These are phyloP conservation scores for Malassezia japonica DNA, from an alignment of 1,284 basidiomycete genomes.

Conservation along the genomic window DNA sequence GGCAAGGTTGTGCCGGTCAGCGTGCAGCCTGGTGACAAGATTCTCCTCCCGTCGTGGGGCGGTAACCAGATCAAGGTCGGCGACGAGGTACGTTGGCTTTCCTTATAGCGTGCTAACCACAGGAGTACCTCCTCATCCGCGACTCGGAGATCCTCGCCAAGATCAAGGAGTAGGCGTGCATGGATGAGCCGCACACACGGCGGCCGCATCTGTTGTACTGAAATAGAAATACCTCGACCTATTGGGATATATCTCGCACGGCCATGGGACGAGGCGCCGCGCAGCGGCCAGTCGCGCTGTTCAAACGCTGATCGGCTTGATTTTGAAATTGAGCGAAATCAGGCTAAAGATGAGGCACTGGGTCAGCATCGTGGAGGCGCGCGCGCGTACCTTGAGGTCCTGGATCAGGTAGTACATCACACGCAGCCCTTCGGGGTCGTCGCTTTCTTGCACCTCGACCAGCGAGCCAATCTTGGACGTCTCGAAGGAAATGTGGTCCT, in stretches of 20 bases:
- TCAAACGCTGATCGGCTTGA: constrained; percentile 71
- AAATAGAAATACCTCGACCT: not conserved
- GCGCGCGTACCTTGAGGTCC: constrained; percentile 68
- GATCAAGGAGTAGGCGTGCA: constrained; percentile 67
- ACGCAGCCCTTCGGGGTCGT: constrained; percentile 93
- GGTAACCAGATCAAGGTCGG: constrained; percentile 92
- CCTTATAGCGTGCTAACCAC: constrained; percentile 3
- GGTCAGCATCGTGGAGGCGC: no score
- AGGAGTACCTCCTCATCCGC: constrained; percentile 93
- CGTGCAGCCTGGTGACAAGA: constrained; percentile 81
- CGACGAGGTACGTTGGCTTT: constrained; percentile 65
- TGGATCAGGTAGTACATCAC: constrained; percentile 98
- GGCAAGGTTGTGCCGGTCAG: constrained; percentile 67
- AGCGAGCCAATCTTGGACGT: constrained; percentile 95
- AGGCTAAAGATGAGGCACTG: constrained; percentile 95
- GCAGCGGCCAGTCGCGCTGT: not conserved
- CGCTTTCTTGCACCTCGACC: constrained; percentile 90
- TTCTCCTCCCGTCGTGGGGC: constrained; percentile 89
- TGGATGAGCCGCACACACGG: not conserved
- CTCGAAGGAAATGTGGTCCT: constrained; percentile 96
- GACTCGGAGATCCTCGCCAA: constrained; percentile 94
- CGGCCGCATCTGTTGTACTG: not conserved
- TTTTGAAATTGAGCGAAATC: constrained; percentile 97
- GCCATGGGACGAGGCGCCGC: not conserved
- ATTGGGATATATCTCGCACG: not conserved